These are phyloP conservation scores for Beauveria sp. DNA, from an alignment of 2,329 filamentous ascomycete species.

Conservation along the genomic window DNA sequence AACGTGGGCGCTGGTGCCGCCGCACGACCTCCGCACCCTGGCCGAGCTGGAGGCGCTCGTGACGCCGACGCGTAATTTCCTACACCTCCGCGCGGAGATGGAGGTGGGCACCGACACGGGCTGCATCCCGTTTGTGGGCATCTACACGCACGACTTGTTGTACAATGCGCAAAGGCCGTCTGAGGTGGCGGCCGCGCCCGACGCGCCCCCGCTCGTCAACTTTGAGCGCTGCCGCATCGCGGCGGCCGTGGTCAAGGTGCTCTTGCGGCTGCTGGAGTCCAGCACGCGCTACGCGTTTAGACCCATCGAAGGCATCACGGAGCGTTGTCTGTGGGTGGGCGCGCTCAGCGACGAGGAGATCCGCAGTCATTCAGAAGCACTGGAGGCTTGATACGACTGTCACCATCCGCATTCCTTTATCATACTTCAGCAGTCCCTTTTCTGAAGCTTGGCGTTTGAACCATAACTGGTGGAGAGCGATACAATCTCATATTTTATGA, in stretches of 20 bases:
- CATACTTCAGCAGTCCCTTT: neutral
- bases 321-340: slow-evolving; percentile 79
- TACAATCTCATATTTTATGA: too few species aligned
- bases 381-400: slow-evolving; percentile 30
- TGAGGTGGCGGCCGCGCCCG: slow-evolving; percentile 61
- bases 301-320: slow-evolving; percentile 68
- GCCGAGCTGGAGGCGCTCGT: slow-evolving; percentile 64
- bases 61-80: slow-evolving; percentile 70
- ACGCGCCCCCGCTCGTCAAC: slow-evolving; percentile 64
- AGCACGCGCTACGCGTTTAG: slow-evolving; percentile 68
- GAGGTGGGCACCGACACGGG: slow-evolving; percentile 59
- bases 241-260: slow-evolving; percentile 70
- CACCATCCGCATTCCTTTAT: neutral
- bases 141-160: slow-evolving; percentile 76
- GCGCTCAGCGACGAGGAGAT: slow-evolving; percentile 72
- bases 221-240: slow-evolving; percentile 75
- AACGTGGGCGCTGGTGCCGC: slow-evolving; percentile 66
- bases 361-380: slow-evolving; percentile 40
- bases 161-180: slow-evolving; percentile 75
- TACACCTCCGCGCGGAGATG: slow-evolving; percentile 72
- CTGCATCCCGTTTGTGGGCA: slow-evolving; percentile 77
- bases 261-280: slow-evolving; percentile 70
- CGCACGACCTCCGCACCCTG: slow-evolving; percentile 57
- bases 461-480: too few species aligned
- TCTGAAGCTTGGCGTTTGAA: too few species aligned